These are phyloP conservation scores for Elsinoe australis DNA, from an alignment of 2,329 filamentous ascomycete species.

Conservation along the genomic window DNA sequence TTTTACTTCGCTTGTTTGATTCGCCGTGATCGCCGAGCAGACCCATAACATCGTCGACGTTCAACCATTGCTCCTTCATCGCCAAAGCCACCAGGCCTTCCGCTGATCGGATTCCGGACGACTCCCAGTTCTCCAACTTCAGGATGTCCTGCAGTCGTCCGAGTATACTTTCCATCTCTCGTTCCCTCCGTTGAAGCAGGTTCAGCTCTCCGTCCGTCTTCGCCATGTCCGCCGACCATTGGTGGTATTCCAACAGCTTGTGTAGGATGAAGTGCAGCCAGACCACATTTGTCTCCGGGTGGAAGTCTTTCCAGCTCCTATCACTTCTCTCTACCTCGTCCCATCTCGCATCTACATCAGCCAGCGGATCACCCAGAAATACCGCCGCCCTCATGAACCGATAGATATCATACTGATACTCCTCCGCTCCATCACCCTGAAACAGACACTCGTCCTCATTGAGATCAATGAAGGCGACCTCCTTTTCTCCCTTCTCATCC, in stretches of 20 bases:
- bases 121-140: conserved; percentile 31
- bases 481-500: conserved; percentile 19
- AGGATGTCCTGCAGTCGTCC: conserved; percentile 32
- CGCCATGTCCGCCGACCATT: conserved; percentile 16
- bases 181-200: conserved; percentile 27
- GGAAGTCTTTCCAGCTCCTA: conserved; percentile 46
- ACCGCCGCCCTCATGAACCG: conserved; percentile 43
- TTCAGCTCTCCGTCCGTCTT: conserved; percentile 16
- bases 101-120: conserved; percentile 18
- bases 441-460: conserved; percentile 39
- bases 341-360: conserved; percentile 30
- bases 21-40: background rate
- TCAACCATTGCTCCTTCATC: conserved; percentile 31
- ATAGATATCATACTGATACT: conserved; percentile 52
- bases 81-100: conserved; percentile 28
- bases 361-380: conserved; percentile 36
- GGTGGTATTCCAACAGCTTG: conserved; percentile 41
- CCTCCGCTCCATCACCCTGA: conserved; percentile 39
- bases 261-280: conserved; percentile 57
- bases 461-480: conserved; percentile 42
- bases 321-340: conserved; percentile 21
- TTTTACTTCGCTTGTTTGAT: background rate
- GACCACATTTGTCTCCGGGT: conserved; percentile 54
- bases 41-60: conserved; percentile 31
- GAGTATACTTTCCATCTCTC: conserved; percentile 33